Evolutionary conservation across 2,329 filamentous ascomycete genomes (phyloP), one percentile per base, ranked within the genome.

Genomic region (Geosmithia putterillii): DNA sequence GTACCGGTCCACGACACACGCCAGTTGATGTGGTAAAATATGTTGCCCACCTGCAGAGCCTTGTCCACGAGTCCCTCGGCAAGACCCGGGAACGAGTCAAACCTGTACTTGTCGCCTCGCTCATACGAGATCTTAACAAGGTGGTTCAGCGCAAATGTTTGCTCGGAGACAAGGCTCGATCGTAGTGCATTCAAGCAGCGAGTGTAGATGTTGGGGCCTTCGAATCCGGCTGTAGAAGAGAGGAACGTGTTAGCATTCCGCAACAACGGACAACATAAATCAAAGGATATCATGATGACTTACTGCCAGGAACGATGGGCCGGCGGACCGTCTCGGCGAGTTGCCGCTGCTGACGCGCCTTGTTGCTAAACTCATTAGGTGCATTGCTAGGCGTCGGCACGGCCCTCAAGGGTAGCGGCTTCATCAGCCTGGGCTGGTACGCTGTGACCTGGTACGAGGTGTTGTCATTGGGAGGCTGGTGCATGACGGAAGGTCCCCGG

Each of bases 71-170:
- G 72, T 3, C 86, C 85, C 60, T 96, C 92, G 1, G 87, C 86
- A 22, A 98, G 72, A 9, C 86, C 82, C 2, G 86, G 83, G 52
- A 95, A 96, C 5, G 86, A 85, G 52, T 94, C 88, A 51, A 96
- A 95, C 47, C 86, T 84, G 64, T 94, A 95, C 61, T 95, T 95
- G 58, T 96, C 92, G 39, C 90, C 90, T 38, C 89, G 78, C 60
- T 96, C 89, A 56, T 83, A 92, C 0, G 89, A 95, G 22, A 96
- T 95, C 58, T 95, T 94, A 46, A 96, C 88, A 4, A 96, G 67
- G 54, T 96, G 90, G 53, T 94, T 87, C 10, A 96, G 69, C 0
- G 88, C 90, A 62, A 94, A 96, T n/a, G 86, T 81, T 54, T 95
- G 84, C 57, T 98, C 90, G 12, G 81, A 74, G 3, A 75, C 74